phyloP scores from a whole-genome alignment of 495 filamentous ascomycete species.

The Durotheca rogersii region DNA sequence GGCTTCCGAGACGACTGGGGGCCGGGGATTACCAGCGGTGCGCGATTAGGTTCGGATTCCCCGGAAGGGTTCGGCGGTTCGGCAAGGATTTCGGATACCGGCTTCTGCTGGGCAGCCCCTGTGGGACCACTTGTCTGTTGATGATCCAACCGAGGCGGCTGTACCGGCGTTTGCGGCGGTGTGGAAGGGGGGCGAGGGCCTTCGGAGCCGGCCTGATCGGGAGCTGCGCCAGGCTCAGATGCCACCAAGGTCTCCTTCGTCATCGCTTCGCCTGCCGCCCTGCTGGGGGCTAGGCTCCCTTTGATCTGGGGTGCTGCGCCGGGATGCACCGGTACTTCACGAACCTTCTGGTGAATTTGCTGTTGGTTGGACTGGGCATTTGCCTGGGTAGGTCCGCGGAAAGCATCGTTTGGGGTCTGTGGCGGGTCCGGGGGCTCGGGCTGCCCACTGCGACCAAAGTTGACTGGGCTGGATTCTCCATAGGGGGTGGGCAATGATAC shows the following conservation, averaged over 20 bases:
- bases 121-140: conserved; percentile 60
- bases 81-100: conserved; percentile 70
- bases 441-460: not conserved
- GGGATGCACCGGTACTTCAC: not conserved
- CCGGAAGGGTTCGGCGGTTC: conserved; percentile 55
- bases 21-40: conserved; percentile 40
- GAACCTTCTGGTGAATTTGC: conserved; percentile 7
- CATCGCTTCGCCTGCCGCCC: conserved; percentile 3
- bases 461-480: not conserved
- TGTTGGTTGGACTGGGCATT: conserved; percentile 7
- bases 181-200: conserved; percentile 22
- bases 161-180: conserved; percentile 5
- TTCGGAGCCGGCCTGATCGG: conserved; percentile 19
- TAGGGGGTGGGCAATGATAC: not conserved
- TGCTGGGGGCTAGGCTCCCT: not conserved
- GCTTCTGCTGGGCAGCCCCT: conserved; percentile 69
- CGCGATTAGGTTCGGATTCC: conserved; percentile 32
- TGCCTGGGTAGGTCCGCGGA: conserved; percentile 6
- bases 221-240: conserved; percentile 8
- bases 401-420: conserved; percentile 7
- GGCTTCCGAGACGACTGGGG: conserved; percentile 40
- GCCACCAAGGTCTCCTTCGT: conserved; percentile 15
- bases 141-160: conserved; percentile 23
- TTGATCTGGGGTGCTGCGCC: not conserved
- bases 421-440: not conserved